Conservation (phyloP, 352 stramenopile species). For the Phytophthora foliorum region DNA sequence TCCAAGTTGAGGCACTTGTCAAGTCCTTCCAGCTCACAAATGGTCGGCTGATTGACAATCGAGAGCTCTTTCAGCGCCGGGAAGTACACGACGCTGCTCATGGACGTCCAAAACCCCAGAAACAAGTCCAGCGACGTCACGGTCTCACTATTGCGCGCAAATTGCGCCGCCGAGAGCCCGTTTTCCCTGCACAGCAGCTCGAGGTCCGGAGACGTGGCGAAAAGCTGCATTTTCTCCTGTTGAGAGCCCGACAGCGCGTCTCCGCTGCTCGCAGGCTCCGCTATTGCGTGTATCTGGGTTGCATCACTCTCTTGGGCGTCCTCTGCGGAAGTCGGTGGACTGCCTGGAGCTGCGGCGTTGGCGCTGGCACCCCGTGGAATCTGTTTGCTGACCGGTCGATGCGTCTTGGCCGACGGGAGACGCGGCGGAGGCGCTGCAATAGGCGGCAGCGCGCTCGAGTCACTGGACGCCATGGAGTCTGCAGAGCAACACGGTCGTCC, state of each 20-base stretch:
- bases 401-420: constrained; percentile 19
- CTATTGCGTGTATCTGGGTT: not conserved
- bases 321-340: constrained; percentile 8
- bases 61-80: constrained; percentile 67
- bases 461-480: not conserved
- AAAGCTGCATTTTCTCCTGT: constrained; percentile 47
- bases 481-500: no score
- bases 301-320: constrained; percentile 18
- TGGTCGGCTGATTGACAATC: constrained; percentile 80
- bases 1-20: constrained; percentile 63
- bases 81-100: constrained; percentile 78
- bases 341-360: constrained; percentile 3
- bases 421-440: constrained; percentile 16
- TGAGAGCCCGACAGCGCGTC: constrained; percentile 38
- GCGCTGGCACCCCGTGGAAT: not conserved
- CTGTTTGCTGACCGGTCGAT: constrained; percentile 20
- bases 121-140: constrained; percentile 77
- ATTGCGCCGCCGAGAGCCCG: constrained; percentile 62
- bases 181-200: constrained; percentile 78
- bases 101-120: constrained; percentile 79
- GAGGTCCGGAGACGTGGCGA: constrained; percentile 57
- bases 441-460: constrained; percentile 27
- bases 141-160: constrained; percentile 48
- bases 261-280: not conserved
- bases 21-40: constrained; percentile 66